A percentile compares a stretch with the other conserved stretches of the same genome.
Conservation (phyloP, 768 basidiomycete genomes). For the Boletales sp. region DNA sequence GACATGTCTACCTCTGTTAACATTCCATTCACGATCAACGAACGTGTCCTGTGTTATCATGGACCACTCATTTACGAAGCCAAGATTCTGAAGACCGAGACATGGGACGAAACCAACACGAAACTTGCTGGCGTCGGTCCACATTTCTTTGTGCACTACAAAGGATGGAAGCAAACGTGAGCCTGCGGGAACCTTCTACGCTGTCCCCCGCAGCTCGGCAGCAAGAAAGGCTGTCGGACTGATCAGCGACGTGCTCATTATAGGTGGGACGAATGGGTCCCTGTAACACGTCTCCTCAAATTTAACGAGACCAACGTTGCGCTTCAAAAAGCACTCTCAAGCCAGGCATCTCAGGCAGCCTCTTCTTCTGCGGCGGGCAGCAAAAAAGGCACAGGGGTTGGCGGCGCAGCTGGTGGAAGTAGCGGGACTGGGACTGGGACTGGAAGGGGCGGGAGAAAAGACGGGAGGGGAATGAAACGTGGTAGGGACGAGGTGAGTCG, state of each 20-base stretch:
- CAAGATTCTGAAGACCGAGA: conserved; percentile 73
- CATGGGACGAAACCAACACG: conserved; percentile 61
- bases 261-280: conserved; percentile 99
- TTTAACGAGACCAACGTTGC: conserved; percentile 76
- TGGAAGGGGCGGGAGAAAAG: conserved; percentile 45
- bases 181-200: conserved; percentile 19
- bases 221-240: neutral
- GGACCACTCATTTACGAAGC: conserved; percentile 96
- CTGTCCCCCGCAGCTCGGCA: neutral
- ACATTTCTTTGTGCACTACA: conserved; percentile 97
- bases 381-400: conserved; percentile 21
- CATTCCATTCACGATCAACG: conserved; percentile 51
- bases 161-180: conserved; percentile 98
- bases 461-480: conserved; percentile 66
- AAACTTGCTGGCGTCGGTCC: conserved; percentile 61
- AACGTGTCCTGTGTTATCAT: conserved; percentile 90
- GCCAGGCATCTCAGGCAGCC: conserved; percentile 42
- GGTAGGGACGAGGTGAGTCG: conserved; percentile 67
- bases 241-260: neutral
- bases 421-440: conserved; percentile 22
- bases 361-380: conserved; percentile 31
- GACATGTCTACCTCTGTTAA: conserved; percentile 12
- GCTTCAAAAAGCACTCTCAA: conserved; percentile 66
- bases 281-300: conserved; percentile 75
- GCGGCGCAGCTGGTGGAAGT: conserved; percentile 28